Evolutionary conservation across 1,284 basidiomycete species (phyloP).

Genomic region (Papiliotrema nemorosa): DNA sequence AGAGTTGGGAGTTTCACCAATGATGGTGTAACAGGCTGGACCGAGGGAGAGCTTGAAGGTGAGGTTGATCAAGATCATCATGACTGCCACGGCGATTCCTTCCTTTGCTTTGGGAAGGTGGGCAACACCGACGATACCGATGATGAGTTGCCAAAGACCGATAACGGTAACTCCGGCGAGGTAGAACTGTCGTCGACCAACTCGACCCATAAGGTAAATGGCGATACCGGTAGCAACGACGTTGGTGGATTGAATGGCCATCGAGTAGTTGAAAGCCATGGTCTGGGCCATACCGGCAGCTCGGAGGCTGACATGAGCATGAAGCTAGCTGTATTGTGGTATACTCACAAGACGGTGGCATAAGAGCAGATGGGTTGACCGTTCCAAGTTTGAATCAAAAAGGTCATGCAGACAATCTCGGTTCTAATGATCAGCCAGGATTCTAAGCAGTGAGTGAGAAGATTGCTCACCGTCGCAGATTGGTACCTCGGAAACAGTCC

Average conservation of each 20-base stretch:
- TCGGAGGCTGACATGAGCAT: constrained; percentile 1
- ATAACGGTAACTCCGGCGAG: constrained; percentile 11
- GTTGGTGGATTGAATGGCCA: constrained; percentile 16
- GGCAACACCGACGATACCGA: constrained; percentile 34
- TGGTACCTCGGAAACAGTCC: constrained; percentile 48
- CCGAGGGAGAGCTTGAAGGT: constrained; percentile 26
- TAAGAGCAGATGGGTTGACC: constrained; percentile 12
- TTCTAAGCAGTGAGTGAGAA: too few species aligned
- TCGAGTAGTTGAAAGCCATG: constrained; percentile 14
- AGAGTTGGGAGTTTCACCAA: constrained; percentile 22
- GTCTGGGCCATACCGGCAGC: constrained; percentile 13
- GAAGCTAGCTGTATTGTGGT: too few species aligned
- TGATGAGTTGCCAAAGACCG: constrained; percentile 11
- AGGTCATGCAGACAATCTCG: constrained; percentile 44
- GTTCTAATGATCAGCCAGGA: constrained; percentile 16
- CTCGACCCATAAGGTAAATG: constrained; percentile 16
- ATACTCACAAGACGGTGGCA: constrained; percentile 15
- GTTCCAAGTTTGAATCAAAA: constrained; percentile 28
- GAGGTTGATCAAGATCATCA: constrained; percentile 31
- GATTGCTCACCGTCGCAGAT: constrained; percentile 40
- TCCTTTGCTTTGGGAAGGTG: background rate
- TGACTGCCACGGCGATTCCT: constrained; percentile 11
- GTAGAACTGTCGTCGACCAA: constrained; percentile 21
- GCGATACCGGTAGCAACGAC: constrained; percentile 12
- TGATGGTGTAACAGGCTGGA: constrained; percentile 19